Base-by-base conservation (phyloP, 768 basidiomycete genomes). In the Amanita subjunquillea region DNA sequence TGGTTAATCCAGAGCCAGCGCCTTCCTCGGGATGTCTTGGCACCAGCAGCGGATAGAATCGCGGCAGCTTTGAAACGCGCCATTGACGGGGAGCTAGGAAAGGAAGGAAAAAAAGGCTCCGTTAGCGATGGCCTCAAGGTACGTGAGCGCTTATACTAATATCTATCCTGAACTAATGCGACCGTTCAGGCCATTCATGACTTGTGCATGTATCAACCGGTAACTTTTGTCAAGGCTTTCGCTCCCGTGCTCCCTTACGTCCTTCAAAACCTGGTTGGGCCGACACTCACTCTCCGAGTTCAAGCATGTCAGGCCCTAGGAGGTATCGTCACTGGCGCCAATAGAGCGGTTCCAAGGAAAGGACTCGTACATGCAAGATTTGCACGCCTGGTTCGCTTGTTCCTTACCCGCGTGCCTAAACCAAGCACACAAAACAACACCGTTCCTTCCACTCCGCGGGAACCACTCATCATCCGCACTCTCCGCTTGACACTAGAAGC, bases 21-120 rank as follows among this genome's bases (percentile, higher is more conserved):
- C 6, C 73, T 91, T 7, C 83, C 89, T 20, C 65, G 70, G 17
- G 66, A 69, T 0, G 75, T 91, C 20, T 71, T 91, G 12, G 59
- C 68, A 8, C 83, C 83, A 5, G 78, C 84, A 5, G 76, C 74
- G 6, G 78, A 82, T 58, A 75, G 83, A 23, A 87, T 92, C 32
- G 75, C 83, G 2, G 80, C 79, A 53, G 85, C 86, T 2, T 62
- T 91, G 17, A 75, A 80, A 48, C 81, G 89, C 41, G 90, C 84
- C 23, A 76, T 92, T 54, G 85, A 87, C 51, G 90, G 90, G 6
- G 85, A 91, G 56, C 76, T 91, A 12, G 90, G 90, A 4, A 88
- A 87, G 62, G 90, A 92, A 63, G 90, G 90, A 8, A 91, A 91
- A 71, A 91, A 89, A 60, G 90, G 90, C 0, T 80, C 89, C 3